Evolutionary conservation across 1,284 basidiomycete species (phyloP).

Genomic region (Flammula alnicola): DNA sequence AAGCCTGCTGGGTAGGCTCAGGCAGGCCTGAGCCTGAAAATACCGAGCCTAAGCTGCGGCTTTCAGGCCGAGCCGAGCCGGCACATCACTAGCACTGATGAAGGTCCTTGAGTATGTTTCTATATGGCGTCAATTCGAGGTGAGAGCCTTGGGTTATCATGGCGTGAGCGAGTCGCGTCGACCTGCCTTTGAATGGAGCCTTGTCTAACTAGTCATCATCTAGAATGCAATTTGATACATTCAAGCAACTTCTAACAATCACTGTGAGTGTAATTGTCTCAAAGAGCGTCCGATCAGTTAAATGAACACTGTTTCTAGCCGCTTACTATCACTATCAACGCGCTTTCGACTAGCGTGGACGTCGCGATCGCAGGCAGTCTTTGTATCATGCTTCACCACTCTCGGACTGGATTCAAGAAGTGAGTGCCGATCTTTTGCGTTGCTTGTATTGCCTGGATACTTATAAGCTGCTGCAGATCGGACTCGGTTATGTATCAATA

Average conservation of each 20-base stretch:
- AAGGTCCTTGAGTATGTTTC: too few relatives aligned
- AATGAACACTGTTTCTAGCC: constrained; percentile 26
- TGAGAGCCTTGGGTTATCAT: constrained; percentile 32
- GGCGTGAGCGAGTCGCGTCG: constrained; percentile 25
- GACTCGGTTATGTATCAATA: constrained; percentile 59
- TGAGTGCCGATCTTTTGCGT: constrained; percentile 22
- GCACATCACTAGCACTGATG: too few relatives aligned
- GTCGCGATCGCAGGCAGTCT: constrained; percentile 51
- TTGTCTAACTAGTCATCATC: background rate
- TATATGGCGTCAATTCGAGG: background rate
- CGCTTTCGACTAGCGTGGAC: constrained; percentile 52
- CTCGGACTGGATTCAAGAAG: constrained; percentile 56
- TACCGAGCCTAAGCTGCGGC: too few relatives aligned
- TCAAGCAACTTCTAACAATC: constrained; percentile 44
- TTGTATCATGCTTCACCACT: constrained; percentile 48
- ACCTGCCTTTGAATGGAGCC: constrained; percentile 9
- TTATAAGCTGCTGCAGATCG: constrained; percentile 37
- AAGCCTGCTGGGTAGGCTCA: too few relatives aligned
- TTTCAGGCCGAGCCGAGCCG: too few relatives aligned
- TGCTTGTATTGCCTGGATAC: background rate
- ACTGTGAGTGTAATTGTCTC: constrained; percentile 34
- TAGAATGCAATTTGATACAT: constrained; percentile 47
- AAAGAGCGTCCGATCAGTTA: background rate
- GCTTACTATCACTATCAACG: constrained; percentile 57
- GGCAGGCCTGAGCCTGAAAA: too few relatives aligned